Evolutionary conservation across 2,329 filamentous ascomycete species (phyloP).

Genomic region (Colletotrichum zoysiae): DNA sequence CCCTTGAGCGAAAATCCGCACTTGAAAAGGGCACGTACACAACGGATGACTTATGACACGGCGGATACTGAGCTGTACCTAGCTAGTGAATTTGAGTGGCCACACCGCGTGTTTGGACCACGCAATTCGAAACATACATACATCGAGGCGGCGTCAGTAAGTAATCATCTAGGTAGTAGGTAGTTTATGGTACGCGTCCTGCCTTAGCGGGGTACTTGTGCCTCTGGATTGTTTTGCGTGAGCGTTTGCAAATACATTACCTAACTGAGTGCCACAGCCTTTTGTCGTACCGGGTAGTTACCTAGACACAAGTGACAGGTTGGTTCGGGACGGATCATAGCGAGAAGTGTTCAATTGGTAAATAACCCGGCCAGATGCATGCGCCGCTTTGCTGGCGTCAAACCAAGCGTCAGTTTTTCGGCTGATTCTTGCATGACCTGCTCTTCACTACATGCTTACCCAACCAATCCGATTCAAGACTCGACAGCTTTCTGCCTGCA

Average conservation of each 20-base stretch:
- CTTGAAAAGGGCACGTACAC: background rate
- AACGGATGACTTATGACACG: background rate
- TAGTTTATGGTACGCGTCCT: background rate
- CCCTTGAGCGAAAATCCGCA: constrained; percentile 1
- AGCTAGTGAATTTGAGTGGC: background rate
- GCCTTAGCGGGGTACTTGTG: constrained; percentile 18
- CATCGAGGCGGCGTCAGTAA: background rate
- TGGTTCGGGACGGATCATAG: too few species aligned
- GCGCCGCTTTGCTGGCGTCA: background rate
- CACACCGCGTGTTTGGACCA: background rate
- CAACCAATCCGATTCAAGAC: background rate
- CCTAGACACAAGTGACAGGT: background rate
- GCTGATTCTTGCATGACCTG: constrained; percentile 3
- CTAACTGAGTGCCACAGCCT: background rate
- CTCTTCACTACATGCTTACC: background rate
- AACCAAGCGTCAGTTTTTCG: background rate
- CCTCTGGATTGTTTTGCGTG: background rate
- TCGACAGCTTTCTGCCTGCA: background rate
- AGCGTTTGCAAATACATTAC: background rate
- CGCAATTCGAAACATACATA: constrained; percentile 15
- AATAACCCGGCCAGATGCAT: background rate
- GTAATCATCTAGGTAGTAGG: background rate
- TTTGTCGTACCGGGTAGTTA: background rate
- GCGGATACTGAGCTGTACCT: background rate
- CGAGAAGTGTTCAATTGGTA: background rate